Conservation (phyloP, 306 rosid species). For the Cicer judaicum region DNA sequence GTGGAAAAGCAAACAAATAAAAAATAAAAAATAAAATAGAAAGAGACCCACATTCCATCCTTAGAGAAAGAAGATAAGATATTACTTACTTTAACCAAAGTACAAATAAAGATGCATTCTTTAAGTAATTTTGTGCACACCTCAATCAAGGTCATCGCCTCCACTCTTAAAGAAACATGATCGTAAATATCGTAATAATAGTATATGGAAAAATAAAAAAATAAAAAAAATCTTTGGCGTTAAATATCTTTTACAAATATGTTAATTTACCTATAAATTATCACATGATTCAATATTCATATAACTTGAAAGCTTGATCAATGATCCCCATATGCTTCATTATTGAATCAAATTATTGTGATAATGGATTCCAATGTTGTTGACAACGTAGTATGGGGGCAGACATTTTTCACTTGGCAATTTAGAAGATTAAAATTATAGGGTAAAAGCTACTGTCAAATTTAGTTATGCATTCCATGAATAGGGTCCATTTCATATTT, state of each 20-base stretch:
- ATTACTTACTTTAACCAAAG: conserved; percentile 58
- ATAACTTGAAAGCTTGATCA: neutral
- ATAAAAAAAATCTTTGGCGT: too few species aligned
- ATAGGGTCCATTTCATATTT: conserved; percentile 44
- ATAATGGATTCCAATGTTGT: conserved; percentile 46
- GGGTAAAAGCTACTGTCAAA: conserved; percentile 37
- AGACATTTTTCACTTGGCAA: conserved; percentile 36
- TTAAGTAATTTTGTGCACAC: conserved; percentile 46
- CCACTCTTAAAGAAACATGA: neutral
- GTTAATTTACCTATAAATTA: too few species aligned
- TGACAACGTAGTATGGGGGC: conserved; percentile 40
- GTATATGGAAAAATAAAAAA: too few species aligned
- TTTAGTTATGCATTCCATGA: conserved; percentile 27
- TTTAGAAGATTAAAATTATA: conserved; percentile 40
- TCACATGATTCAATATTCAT: too few species aligned
- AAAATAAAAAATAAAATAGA: conserved; percentile 52
- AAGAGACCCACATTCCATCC: conserved; percentile 43
- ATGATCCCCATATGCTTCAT: conserved; percentile 38
- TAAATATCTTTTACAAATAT: too few species aligned
- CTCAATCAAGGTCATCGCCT: neutral
- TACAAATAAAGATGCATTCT: conserved; percentile 57
- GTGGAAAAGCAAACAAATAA: conserved; percentile 56
- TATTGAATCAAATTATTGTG: conserved; percentile 45
- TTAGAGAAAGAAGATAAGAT: conserved; percentile 32
- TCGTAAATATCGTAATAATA: neutral